A percentile compares a stretch with the other conserved stretches of the same genome.
phyloP scores from a whole-genome alignment of 75 land plant genomes.

The Ceratopteris richardii region DNA sequence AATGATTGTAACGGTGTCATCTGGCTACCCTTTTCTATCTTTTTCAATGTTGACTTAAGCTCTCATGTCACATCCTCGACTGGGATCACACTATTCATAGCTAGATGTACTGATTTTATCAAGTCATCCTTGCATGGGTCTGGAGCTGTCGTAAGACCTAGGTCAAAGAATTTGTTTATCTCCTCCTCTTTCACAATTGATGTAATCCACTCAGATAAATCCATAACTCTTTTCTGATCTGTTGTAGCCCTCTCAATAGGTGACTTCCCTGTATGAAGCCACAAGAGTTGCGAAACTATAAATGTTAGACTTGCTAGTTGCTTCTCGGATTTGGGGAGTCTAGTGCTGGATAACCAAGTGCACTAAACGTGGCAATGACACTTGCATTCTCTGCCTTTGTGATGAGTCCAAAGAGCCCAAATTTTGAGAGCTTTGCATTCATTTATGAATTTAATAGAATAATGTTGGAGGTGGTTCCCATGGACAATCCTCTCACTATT shows the following conservation, averaged over 20 bases:
- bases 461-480: slow-evolving; percentile 82
- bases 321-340: slow-evolving; percentile 29
- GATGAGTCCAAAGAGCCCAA: slow-evolving; percentile 74
- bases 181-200: slow-evolving; percentile 30
- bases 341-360: slow-evolving; percentile 26
- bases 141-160: slow-evolving; percentile 25
- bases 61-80: slow-evolving; percentile 13
- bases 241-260: slow-evolving; percentile 22
- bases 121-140: slow-evolving; percentile 28
- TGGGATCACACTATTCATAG: slow-evolving; percentile 25
- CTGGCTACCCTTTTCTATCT: neutral
- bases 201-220: slow-evolving; percentile 26
- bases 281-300: slow-evolving; percentile 33
- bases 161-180: slow-evolving; percentile 28
- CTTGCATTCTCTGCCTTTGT: slow-evolving; percentile 69
- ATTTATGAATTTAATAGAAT: slow-evolving; percentile 47
- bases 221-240: slow-evolving; percentile 11
- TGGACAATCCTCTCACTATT: slow-evolving; percentile 41
- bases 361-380: slow-evolving; percentile 25
- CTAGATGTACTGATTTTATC: slow-evolving; percentile 23
- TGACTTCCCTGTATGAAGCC: slow-evolving; percentile 28
- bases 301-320: slow-evolving; percentile 25
- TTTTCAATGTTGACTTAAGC: slow-evolving; percentile 22
- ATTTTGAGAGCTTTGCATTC: slow-evolving; percentile 68
- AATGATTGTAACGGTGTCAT: neutral